These are phyloP conservation scores for Sclerotinia minor DNA, from an alignment of 2,329 filamentous ascomycete species.

Conservation along the genomic window DNA sequence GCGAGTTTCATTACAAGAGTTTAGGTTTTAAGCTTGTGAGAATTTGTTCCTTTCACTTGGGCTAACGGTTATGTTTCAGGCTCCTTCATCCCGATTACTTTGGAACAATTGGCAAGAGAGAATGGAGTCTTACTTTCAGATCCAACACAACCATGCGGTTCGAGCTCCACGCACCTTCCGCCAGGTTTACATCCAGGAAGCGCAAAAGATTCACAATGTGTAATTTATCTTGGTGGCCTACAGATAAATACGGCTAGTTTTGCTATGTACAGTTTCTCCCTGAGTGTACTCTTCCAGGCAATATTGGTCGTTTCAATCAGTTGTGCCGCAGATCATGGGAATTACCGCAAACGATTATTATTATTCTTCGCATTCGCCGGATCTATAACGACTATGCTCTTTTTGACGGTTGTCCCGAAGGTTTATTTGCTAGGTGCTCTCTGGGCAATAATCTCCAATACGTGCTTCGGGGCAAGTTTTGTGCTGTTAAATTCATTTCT, in stretches of 20 bases:
- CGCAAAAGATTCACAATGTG: conserved; percentile 63
- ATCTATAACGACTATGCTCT: conserved; percentile 81
- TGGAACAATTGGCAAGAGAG: conserved; percentile 90
- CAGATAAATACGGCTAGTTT: conserved; percentile 96
- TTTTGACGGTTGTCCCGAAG: conserved; percentile 72
- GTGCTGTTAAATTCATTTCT: conserved; percentile 95
- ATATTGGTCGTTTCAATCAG: conserved; percentile 94
- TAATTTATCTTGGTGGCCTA: conserved; percentile 77
- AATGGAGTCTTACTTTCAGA: conserved; percentile 85
- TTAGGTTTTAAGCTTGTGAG: conserved; percentile 14
- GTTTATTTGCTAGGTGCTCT: conserved; percentile 80
- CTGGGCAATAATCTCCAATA: conserved; percentile 87
- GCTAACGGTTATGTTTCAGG: conserved; percentile 50
- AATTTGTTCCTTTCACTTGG: background rate
- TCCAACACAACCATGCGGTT: conserved; percentile 69
- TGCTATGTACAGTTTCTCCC: conserved; percentile 96
- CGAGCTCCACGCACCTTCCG: conserved; percentile 33
- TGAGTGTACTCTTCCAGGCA: conserved; percentile 86
- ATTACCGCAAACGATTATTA: conserved; percentile 84
- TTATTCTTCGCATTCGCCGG: conserved; percentile 82
- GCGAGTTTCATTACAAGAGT: conserved; percentile 16
- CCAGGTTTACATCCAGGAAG: conserved; percentile 27
- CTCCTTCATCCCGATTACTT: conserved; percentile 91
- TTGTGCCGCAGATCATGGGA: conserved; percentile 91
- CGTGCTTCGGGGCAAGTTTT: conserved; percentile 91